Evolutionary conservation across 805 yeast genomes (phyloP).

Genomic region (Sungouiozyma intestinalis): DNA sequence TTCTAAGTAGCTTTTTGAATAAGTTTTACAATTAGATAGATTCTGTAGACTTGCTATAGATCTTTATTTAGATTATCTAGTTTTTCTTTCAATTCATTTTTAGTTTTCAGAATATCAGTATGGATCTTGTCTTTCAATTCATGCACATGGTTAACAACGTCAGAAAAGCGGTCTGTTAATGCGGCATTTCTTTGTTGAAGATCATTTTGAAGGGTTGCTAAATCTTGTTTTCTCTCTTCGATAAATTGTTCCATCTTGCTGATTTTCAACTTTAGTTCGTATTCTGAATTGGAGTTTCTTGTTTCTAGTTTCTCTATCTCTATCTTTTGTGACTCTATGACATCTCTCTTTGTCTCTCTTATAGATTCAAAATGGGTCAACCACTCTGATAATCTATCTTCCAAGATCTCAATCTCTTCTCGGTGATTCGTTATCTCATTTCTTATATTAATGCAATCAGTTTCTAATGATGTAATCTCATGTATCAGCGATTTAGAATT

Average conservation of each 20-base stretch:
- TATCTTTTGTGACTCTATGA: conserved; percentile 38
- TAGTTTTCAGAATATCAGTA: conserved; percentile 7
- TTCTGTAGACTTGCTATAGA: too few relatives aligned
- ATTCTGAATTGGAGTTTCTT: conserved; percentile 40
- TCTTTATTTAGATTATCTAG: conserved; percentile 1
- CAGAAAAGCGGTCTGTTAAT: conserved; percentile 44
- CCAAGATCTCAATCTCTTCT: conserved; percentile 48
- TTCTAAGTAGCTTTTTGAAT: too few relatives aligned
- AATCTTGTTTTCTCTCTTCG: conserved; percentile 42
- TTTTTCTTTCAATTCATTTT: conserved; percentile 1
- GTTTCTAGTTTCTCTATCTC: conserved; percentile 56
- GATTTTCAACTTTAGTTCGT: conserved; percentile 30
- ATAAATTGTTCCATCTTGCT: conserved; percentile 28
- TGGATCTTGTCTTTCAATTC: conserved; percentile 61
- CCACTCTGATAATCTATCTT: conserved; percentile 42
- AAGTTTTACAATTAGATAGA: too few relatives aligned
- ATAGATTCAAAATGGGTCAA: conserved; percentile 41
- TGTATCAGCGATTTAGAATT: conserved; percentile 10
- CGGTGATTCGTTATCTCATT: conserved; percentile 34
- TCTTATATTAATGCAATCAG: conserved; percentile 43
- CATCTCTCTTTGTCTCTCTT: conserved; percentile 46
- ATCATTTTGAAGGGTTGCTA: conserved; percentile 33
- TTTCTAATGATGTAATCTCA: conserved; percentile 34
- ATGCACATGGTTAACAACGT: conserved; percentile 48
- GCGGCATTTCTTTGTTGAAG: conserved; percentile 37